Base-by-base conservation (phyloP, 192 early-diverging fungal genomes). In the Entomortierella parvispora region DNA sequence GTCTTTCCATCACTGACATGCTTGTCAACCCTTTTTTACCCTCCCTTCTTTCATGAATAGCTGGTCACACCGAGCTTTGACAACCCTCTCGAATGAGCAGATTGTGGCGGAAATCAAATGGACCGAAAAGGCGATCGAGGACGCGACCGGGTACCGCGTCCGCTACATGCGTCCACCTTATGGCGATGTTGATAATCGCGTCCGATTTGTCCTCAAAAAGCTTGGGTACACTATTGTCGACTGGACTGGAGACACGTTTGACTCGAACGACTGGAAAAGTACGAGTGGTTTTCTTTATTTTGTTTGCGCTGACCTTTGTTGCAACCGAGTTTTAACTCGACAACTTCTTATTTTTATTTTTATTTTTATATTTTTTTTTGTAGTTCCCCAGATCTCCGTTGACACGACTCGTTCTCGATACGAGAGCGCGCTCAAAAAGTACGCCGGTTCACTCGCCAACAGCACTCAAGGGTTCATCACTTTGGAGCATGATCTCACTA, bases 121-220 rank as follows among this genome's bases (percentile, higher is more conserved):
- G 76, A 79, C 68, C 17, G 76, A 79, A 23, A 79, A 65, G 34
- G 62, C 68, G 3, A 79, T 79, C 34, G 29, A 63, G 37, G 75
- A 79, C 11, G 62, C 62, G 9, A 65, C 70, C 20, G 70, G 70
- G 2, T 65, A 59, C 18, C 34, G 56, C 22, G 70, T 72, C 49
- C 43, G 62, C 11, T 72, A 72, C 43, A 71, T 71, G 81, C 84
- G 91, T n/a, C 89, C 89, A 20, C 89, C 91, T 20, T 89, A 89
- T 51, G 91, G 91, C 14, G 91, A 93, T 62, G 74, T 90, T 34
- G 91, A 93, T 63, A 88, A 93, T 69, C 88, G 90, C 57, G 85
- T 93, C 28, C 84, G 93, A 22, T 79, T 66, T 64, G 89, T 94
- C 32, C 79, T 83, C 14, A 45, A 61, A 10, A 85, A 91, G 50